Base-by-base conservation (phyloP, 371 early-diverging fungal genomes). In the Rhizopus arrhizus region DNA sequence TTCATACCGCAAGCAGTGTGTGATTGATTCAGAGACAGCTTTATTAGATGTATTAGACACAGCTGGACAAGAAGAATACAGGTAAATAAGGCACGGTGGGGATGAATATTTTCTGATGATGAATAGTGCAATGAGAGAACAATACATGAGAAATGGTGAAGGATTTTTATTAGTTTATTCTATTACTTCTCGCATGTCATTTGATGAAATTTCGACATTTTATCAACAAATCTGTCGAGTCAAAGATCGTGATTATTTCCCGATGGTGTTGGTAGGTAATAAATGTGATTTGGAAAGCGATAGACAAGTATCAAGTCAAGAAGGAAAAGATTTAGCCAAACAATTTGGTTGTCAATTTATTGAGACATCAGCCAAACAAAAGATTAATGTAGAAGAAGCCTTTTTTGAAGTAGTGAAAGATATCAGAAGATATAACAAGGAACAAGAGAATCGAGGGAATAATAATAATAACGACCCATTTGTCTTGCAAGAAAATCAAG, bases 11-110 rank as follows among this genome's bases (percentile, higher is more conserved):
- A 94, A 95, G 67, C 90, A 93, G 64, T 90, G 91, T 69, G 80
- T 86, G 10, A 86, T 96, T 56, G 94, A 96, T 53, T 91, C 85
- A 38, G 90, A 92, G 61, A 85, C 84, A 4, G 93, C 93, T 6
- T 66, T 92, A 48, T 76, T 96, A 5, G 95, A 96, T 66, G 88
- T 96, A 11, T 85, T 95, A 10, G 96, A 96, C 70, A 95, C 96
- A 31, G 95, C 95, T 1, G 95, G 96, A 15, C 94, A 95, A 72
- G 95, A 95, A 68, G 95, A 95, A 72, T 93, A 95, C 77, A 87
- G 86, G 87, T 84, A 70, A 47, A 32, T 2, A 16, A 40, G 41
- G n/a, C 0, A 22, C 5, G 36, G 40, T 9, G 2, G 3, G 15
- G 46, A 7, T 0, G 3, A 13, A n/a, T 13, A 15, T 13, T 12